phyloP scores from a whole-genome alignment of 129 eudicot species.

The Lactuca sativa region DNA sequence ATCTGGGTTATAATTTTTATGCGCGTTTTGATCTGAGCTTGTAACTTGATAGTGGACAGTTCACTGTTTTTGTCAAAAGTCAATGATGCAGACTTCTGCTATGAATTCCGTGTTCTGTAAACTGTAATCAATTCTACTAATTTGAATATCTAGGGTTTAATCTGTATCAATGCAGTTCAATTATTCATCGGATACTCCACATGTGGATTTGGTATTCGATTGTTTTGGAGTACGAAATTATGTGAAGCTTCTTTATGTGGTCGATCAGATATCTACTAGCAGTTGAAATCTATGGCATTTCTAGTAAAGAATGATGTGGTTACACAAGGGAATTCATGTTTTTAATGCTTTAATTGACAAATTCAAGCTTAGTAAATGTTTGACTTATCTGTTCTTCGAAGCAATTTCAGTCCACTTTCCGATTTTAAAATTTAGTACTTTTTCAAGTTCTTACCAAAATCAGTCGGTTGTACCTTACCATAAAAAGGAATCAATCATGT shows the following conservation, averaged over 20 bases:
- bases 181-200: neutral
- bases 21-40: constrained; percentile 26
- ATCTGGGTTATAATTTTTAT: constrained; percentile 28
- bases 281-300: constrained; percentile 11
- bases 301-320: neutral
- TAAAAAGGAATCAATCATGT: neutral
- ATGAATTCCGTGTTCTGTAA: neutral
- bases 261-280: neutral
- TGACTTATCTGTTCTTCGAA: neutral
- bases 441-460: neutral
- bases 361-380: neutral
- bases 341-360: constrained; percentile 1
- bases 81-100: constrained; percentile 9
- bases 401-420: neutral
- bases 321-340: constrained; percentile 4
- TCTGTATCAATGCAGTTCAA: constrained; percentile 16
- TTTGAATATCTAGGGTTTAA: constrained; percentile 20
- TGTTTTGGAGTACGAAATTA: constrained; percentile 9
- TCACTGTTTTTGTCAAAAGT: constrained; percentile 21
- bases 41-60: constrained; percentile 12
- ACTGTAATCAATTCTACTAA: neutral
- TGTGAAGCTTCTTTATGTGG: constrained; percentile 13
- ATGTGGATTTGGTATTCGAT: constrained; percentile 6
- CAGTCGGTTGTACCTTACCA: neutral
- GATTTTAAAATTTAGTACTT: neutral